phyloP scores from a whole-genome alignment of 1,139 yeast genomes.

The Komagataea norvegica region DNA sequence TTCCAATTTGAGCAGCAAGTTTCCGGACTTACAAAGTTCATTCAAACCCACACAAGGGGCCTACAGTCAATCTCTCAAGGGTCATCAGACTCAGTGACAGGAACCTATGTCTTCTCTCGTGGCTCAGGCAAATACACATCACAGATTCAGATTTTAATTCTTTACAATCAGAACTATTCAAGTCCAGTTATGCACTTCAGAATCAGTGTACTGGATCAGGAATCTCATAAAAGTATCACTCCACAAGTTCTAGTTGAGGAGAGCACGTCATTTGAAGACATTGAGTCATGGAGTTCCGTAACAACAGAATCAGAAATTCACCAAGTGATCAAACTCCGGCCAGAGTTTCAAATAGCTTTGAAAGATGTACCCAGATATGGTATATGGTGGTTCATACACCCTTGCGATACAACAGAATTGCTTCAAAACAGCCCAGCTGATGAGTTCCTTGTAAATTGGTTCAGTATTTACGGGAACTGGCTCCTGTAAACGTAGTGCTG shows the following conservation, averaged over 20 bases:
- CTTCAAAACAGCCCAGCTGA: slow-evolving; percentile 10
- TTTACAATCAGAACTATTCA: slow-evolving; percentile 4
- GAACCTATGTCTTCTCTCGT: neutral
- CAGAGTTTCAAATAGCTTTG: slow-evolving; percentile 6
- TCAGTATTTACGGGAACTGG: slow-evolving; percentile 14
- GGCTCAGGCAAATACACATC: no score
- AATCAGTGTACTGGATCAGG: neutral
- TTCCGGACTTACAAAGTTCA: neutral
- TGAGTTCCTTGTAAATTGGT: slow-evolving; percentile 21
- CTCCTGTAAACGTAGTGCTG: slow-evolving; percentile 8
- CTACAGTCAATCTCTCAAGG: neutral
- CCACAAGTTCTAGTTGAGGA: no score
- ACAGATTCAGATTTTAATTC: slow-evolving; percentile 3
- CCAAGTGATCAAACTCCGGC: neutral
- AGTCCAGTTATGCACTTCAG: slow-evolving; percentile 7
- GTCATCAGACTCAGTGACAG: neutral
- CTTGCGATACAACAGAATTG: slow-evolving; percentile 26
- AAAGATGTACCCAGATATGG: slow-evolving; percentile 1
- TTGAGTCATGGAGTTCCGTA: slow-evolving; percentile 9
- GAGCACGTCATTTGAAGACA: no score
- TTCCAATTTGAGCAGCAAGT: slow-evolving; percentile 3
- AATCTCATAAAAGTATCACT: no score
- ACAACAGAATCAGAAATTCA: neutral
- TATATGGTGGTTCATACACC: slow-evolving; percentile 27
- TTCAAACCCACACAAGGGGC: neutral